Evolutionary conservation across 176 grass and related monocot genomes (phyloP), one percentile per base, ranked within the genome.

Genomic region (Pontederia paniculata): DNA sequence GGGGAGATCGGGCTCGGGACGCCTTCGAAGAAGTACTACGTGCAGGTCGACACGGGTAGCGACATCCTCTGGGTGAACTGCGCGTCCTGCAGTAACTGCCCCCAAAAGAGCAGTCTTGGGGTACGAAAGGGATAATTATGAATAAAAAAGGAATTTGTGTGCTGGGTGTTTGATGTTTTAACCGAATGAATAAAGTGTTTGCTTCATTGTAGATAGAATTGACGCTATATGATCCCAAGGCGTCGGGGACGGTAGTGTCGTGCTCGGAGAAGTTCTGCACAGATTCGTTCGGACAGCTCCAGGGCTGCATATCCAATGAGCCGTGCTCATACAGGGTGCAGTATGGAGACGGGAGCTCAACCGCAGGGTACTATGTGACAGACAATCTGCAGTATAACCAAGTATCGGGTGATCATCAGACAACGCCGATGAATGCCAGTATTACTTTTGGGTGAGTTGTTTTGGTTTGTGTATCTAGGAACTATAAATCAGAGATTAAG

Each of bases 11-110:
- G 67, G 77, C 70, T 97, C 67, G 91, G 91, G 12, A 58, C 83
- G 50, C 91, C 91, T 69, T 21, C 83, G 15, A 97, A 77, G 78
- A 62, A 66, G 9, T 97, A 79, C 70, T 86, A 87, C 67, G 91
- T 97, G 73, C 91, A 97, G 81, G 86, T 97, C 59, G 91, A 97
- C 74, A 97, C 91, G 17, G 91, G 91, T 61, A 97, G 91, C 60
- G 91, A 97, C 62, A 63, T 97, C 17, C 60, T 97, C 16, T 97
- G 91, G 91, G 86, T 97, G 50, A 97, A 97, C 77, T 97, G 91
- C 71, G 52, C 84, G 74, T 62, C 80, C 53, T 97, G 91, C 74
- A 65, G 64, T 4, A 55, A 60, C 48, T 97, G 91, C 77, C 86
- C 91, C 16, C 77, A 55, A 69, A 77, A 76, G 71, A 97, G 91